Evolutionary conservation across 495 filamentous ascomycete genomes (phyloP).

Genomic region (Corynascus novoguineensis): DNA sequence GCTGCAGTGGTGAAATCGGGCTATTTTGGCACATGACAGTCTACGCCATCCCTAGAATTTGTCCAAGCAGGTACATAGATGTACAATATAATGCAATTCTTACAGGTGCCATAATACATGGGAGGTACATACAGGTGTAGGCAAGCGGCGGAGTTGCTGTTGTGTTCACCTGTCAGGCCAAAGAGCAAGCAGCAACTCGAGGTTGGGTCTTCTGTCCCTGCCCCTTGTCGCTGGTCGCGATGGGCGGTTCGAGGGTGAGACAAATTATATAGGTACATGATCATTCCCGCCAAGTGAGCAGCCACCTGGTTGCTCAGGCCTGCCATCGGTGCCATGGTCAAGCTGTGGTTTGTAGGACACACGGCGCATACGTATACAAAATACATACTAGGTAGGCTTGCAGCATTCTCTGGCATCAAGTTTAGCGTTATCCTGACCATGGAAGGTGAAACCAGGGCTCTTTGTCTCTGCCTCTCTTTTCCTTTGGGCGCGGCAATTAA

Average conservation of each 20-base stretch:
- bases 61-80: slow-evolving; percentile 15
- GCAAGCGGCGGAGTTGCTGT: too few species aligned
- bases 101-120: too few species aligned
- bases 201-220: neutral
- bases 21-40: slow-evolving; percentile 4
- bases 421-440: neutral
- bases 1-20: neutral
- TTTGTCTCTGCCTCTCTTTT: neutral
- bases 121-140: too few species aligned
- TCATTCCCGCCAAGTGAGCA: too few species aligned
- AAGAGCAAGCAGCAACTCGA: neutral
- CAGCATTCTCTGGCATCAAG: neutral
- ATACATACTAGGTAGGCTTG: neutral
- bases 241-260: neutral
- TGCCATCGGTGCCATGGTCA: too few species aligned
- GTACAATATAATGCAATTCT: too few species aligned
- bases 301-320: too few species aligned
- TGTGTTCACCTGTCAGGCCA: slow-evolving; percentile 1
- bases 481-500: neutral
- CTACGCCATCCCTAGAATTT: slow-evolving; percentile 9
- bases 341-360: neutral
- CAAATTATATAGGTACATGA: too few species aligned
- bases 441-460: neutral
- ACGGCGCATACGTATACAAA: neutral
- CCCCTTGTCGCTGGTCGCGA: neutral